A percentile compares a stretch with the other conserved stretches of the same genome.
phyloP scores from a whole-genome alignment of 2,329 filamentous ascomycete species.

The Colletotrichum theobromicola region DNA sequence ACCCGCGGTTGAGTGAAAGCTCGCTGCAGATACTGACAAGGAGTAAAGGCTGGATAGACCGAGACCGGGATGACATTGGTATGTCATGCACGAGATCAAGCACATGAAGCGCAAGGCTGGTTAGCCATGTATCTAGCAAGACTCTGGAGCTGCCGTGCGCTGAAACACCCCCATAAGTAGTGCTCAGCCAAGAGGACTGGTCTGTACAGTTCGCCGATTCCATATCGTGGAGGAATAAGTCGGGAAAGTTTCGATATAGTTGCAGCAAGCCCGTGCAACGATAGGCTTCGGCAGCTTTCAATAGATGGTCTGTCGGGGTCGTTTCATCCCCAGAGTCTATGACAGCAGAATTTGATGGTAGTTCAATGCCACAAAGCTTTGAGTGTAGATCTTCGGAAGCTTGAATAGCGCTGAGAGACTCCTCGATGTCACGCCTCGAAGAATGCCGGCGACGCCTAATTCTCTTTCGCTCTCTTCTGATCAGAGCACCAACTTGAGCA shows the following conservation, averaged over 20 bases:
- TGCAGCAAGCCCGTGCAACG: constrained; percentile 30
- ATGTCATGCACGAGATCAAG: constrained; percentile 44
- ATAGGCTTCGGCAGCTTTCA: constrained; percentile 31
- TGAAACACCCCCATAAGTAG: neutral
- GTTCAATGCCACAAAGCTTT: neutral
- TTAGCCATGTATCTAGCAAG: constrained; percentile 41
- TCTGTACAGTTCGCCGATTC: neutral
- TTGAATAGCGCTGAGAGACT: constrained; percentile 27
- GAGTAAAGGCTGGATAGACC: constrained; percentile 49
- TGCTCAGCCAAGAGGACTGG: neutral
- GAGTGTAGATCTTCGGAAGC: constrained; percentile 22
- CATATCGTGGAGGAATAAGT: constrained; percentile 36
- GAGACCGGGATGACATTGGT: constrained; percentile 47
- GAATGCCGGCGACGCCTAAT: constrained; percentile 25
- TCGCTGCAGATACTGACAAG: constrained; percentile 48
- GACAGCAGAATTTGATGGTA: neutral
- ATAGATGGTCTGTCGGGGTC: constrained; percentile 28
- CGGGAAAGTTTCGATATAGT: constrained; percentile 40
- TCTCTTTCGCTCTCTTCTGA: constrained; percentile 27
- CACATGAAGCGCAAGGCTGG: constrained; percentile 48
- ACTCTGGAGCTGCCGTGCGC: neutral
- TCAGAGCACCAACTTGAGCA: constrained; percentile 27
- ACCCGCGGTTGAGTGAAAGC: constrained; percentile 30
- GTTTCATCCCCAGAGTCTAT: constrained; percentile 28
- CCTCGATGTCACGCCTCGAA: constrained; percentile 28